phyloP scores from a whole-genome alignment of 2,329 filamentous ascomycete species.

The Xylariaceae sp. region DNA sequence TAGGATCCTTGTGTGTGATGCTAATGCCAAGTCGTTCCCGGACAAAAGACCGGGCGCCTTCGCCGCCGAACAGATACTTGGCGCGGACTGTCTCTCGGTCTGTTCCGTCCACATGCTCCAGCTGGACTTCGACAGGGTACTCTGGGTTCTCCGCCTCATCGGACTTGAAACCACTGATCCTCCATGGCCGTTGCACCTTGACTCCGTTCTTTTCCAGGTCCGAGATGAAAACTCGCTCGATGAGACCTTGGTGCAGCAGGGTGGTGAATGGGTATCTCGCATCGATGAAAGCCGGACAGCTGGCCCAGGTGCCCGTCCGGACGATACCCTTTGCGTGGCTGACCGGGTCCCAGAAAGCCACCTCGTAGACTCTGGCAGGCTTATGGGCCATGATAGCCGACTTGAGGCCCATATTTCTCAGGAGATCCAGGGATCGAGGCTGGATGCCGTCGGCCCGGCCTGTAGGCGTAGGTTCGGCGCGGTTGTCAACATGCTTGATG shows the following conservation, averaged over 20 bases:
- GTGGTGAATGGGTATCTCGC: slow-evolving; percentile 67
- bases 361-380: slow-evolving; percentile 78
- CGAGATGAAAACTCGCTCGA: slow-evolving; percentile 63
- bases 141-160: slow-evolving; percentile 50
- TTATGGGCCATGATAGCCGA: slow-evolving; percentile 80
- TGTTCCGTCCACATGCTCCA: slow-evolving; percentile 72
- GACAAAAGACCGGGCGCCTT: slow-evolving; percentile 64
- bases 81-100: slow-evolving; percentile 60
- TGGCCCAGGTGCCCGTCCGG: slow-evolving; percentile 72
- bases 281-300: slow-evolving; percentile 78
- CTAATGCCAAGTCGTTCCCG: slow-evolving; percentile 62
- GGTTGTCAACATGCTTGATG: slow-evolving; percentile 92
- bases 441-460: slow-evolving; percentile 90
- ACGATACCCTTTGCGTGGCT: slow-evolving; percentile 52
- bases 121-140: slow-evolving; percentile 74
- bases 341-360: slow-evolving; percentile 66
- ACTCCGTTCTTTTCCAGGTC: slow-evolving; percentile 59
- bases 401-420: slow-evolving; percentile 87
- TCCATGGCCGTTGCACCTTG: slow-evolving; percentile 59
- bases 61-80: slow-evolving; percentile 67
- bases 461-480: slow-evolving; percentile 75
- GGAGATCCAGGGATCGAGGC: slow-evolving; percentile 77
- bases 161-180: slow-evolving; percentile 55
- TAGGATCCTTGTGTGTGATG: slow-evolving; percentile 65
- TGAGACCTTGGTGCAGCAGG: slow-evolving; percentile 64